Conservation (phyloP, 2,329 filamentous ascomycete genomes). For the Neoscytalidium dimidiatum region DNA sequence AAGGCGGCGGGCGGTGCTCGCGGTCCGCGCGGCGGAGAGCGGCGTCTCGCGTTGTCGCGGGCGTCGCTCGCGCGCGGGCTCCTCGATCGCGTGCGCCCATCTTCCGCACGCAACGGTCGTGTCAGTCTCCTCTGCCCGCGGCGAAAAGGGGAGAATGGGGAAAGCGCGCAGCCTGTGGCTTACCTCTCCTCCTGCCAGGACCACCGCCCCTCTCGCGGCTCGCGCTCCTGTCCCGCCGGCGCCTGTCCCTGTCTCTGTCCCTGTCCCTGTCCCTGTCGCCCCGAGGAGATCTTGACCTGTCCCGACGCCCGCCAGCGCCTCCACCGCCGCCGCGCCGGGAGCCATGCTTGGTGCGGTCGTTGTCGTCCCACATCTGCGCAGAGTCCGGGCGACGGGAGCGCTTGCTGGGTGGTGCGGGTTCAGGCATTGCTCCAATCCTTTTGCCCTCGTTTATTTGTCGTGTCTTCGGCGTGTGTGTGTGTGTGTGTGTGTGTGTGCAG, state of each 20-base stretch:
- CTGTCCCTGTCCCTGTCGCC: not conserved
- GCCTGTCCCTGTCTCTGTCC: conserved; percentile 15
- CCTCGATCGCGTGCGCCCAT: not conserved
- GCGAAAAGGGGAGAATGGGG: not conserved
- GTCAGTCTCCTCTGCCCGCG: too few species aligned
- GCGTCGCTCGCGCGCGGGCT: not conserved
- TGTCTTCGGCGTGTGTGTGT: not conserved
- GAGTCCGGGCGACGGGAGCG: conserved; percentile 21
- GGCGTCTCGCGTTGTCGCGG: not conserved
- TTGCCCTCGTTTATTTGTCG: too few species aligned
- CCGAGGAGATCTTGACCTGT: conserved; percentile 27
- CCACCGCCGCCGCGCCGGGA: not conserved
- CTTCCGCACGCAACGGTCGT: not conserved
- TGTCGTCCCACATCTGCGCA: conserved; percentile 22
- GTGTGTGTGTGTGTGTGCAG: not conserved
- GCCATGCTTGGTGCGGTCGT: conserved; percentile 1
- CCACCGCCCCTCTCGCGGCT: conserved; percentile 3
- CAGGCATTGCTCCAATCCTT: conserved; percentile 18
- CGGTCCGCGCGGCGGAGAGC: conserved; percentile 13
- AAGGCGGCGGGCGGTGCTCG: not conserved
- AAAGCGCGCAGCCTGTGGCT: too few species aligned
- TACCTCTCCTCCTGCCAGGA: not conserved
- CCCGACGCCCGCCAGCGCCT: conserved; percentile 24
- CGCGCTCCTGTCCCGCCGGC: conserved; percentile 26
- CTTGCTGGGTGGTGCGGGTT: conserved; percentile 19